Conservation (phyloP, 2,329 filamentous ascomycete genomes). For the Colletotrichum sp. region DNA sequence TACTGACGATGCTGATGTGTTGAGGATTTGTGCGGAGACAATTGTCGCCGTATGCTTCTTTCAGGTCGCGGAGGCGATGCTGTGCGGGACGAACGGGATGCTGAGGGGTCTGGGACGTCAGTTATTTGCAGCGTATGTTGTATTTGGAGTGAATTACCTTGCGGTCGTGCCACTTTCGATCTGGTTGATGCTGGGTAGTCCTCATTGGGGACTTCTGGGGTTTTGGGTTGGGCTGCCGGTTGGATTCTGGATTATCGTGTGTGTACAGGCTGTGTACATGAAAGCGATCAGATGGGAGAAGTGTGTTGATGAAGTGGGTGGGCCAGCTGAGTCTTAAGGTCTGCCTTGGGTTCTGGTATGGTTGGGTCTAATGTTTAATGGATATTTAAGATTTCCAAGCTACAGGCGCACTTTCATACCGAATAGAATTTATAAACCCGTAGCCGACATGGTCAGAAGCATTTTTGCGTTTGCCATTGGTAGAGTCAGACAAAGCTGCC, state of each 20-base stretch:
- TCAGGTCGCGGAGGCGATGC: neutral
- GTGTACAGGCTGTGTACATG: neutral
- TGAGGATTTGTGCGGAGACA: neutral
- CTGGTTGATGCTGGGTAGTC: neutral
- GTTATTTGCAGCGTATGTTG: neutral
- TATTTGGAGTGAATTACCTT: neutral
- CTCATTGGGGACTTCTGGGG: accelerated
- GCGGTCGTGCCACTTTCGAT: neutral
- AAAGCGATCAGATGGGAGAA: neutral
- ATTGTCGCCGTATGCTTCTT: accelerated
- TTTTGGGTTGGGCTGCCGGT: neutral
- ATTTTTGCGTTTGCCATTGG: too few species aligned
- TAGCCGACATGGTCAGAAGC: too few species aligned
- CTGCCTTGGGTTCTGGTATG: too few species aligned
- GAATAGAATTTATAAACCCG: too few species aligned
- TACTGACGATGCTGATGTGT: neutral
- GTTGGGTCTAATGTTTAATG: too few species aligned
- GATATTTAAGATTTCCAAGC: too few species aligned
- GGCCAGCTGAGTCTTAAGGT: neutral
- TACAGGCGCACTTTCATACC: too few species aligned
- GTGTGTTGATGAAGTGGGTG: neutral
- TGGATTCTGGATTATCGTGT: neutral
- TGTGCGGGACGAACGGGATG: neutral
- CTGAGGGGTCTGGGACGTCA: neutral
- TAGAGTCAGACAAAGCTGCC: too few species aligned